These are phyloP conservation scores for Lantana camara DNA, from an alignment of 257 asterid species.

Conservation along the genomic window DNA sequence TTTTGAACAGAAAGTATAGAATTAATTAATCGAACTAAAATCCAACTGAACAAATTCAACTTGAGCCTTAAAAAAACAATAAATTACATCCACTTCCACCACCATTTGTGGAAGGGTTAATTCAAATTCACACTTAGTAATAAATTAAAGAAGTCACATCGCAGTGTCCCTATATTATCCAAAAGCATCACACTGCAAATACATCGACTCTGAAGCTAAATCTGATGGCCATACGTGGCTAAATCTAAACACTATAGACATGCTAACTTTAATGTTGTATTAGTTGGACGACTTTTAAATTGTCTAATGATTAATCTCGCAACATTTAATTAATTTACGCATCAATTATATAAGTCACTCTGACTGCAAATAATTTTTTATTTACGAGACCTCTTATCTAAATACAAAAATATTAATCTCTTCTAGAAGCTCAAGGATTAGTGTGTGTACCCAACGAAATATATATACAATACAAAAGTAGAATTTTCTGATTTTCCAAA, in stretches of 20 bases:
- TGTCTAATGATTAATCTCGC: neutral
- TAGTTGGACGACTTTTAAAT: neutral
- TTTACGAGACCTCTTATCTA: neutral
- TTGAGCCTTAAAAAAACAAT: no score
- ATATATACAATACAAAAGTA: no score
- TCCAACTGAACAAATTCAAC: no score
- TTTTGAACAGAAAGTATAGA: no score
- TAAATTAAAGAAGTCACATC: no score
- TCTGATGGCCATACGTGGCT: neutral
- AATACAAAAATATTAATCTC: neutral
- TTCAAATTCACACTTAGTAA: no score
- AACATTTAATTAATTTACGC: neutral
- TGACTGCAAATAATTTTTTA: neutral
- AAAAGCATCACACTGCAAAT: neutral
- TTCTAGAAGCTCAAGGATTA: slow-evolving; percentile 7
- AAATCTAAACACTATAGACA: no score
- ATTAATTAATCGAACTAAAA: no score
- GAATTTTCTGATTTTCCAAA: no score
- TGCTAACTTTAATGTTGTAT: neutral
- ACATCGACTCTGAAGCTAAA: neutral
- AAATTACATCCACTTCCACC: no score
- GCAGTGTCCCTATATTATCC: neutral
- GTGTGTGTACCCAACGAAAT: no score
- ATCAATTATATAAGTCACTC: neutral
- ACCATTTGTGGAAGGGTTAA: no score